Conservation (phyloP, 768 basidiomycete species). For the Lactifluus piperatus region DNA sequence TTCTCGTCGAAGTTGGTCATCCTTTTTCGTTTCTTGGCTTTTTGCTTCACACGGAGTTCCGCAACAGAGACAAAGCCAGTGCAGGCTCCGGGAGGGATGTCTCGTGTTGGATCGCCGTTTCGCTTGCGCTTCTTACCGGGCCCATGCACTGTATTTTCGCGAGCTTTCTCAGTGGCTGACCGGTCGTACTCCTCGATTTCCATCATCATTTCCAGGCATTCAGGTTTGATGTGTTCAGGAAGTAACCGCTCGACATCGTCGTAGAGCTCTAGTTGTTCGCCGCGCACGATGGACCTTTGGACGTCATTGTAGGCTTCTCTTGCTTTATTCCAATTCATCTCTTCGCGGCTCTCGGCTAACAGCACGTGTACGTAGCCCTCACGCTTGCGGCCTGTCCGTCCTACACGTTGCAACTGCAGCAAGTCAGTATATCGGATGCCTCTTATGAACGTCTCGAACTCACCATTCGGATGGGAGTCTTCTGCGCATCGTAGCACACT, state of each 20-base stretch:
- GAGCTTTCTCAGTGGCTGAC: constrained; percentile 32
- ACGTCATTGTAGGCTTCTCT: constrained; percentile 81
- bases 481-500: constrained; percentile 93
- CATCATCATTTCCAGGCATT: constrained; percentile 73
- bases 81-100: constrained; percentile 66
- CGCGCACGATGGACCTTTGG: constrained; percentile 78
- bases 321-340: constrained; percentile 82
- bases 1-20: constrained; percentile 35
- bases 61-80: constrained; percentile 65
- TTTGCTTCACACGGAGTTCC: constrained; percentile 47
- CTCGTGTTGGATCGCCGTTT: constrained; percentile 55
- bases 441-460: constrained; percentile 19
- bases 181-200: constrained; percentile 66
- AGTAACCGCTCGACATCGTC: constrained; percentile 85
- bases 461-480: constrained; percentile 95
- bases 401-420: constrained; percentile 84
- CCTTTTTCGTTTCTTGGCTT: constrained; percentile 36
- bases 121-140: constrained; percentile 55
- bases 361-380: constrained; percentile 86
- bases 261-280: constrained; percentile 84
- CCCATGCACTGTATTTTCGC: constrained; percentile 28
- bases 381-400: constrained; percentile 89
- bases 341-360: constrained; percentile 85
- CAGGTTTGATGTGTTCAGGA: constrained; percentile 67
- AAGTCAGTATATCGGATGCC: neutral